These are phyloP conservation scores for Chaetomiaceae sp. DNA, from an alignment of 2,329 filamentous ascomycete genomes.

Conservation along the genomic window DNA sequence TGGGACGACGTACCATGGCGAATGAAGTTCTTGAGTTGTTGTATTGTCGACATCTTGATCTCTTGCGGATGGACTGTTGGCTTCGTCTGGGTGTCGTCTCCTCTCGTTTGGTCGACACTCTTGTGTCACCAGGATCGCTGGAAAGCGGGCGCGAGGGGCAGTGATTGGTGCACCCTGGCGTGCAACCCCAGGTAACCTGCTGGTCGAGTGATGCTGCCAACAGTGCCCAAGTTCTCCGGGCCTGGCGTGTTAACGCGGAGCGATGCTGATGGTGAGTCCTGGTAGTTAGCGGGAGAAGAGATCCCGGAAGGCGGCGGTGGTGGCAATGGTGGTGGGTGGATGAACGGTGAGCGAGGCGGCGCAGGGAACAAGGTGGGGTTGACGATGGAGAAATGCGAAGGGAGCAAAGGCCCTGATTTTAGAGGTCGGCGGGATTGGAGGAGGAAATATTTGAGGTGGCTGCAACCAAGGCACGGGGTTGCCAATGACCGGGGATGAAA, in stretches of 20 bases:
- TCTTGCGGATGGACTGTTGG: background rate
- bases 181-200: background rate
- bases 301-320: no score
- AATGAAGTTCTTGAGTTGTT: constrained; percentile 97
- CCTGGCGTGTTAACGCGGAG: no score
- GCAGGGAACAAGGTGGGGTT: background rate
- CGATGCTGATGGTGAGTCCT: no score
- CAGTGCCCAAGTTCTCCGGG: no score
- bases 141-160: no score
- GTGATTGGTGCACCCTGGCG: background rate
- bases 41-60: constrained; percentile 64
- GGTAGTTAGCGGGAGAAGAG: no score
- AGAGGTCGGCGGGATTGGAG: constrained; percentile 12
- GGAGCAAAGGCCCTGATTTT: constrained; percentile 2
- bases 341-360: background rate
- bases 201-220: no score
- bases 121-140: no score
- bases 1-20: constrained; percentile 61
- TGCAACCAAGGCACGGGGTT: constrained; percentile 21
- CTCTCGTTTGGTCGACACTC: background rate
- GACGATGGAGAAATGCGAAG: background rate
- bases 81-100: background rate
- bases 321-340: background rate
- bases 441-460: constrained; percentile 18
- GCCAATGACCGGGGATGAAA: constrained; percentile 5